Percentiles rank a stretch among this genome's conserved stretches.
phyloP scores from a whole-genome alignment of 371 early-diverging fungal genomes.

The Lichtheimia corymbifera region DNA sequence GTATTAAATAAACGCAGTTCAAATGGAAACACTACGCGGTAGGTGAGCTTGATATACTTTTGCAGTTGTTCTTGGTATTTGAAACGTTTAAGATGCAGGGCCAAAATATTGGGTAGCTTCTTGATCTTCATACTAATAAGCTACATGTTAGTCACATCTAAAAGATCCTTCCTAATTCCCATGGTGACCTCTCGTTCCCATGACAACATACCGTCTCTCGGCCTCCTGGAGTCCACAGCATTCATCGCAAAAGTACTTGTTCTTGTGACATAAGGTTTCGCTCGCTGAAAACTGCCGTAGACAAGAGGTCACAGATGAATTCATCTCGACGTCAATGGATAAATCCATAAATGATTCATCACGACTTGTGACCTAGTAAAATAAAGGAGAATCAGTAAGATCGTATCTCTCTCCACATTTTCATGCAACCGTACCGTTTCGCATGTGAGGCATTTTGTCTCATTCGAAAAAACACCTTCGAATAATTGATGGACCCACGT shows the following conservation, averaged over 20 bases:
- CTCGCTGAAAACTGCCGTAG: constrained; percentile 92
- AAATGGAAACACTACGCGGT: constrained; percentile 92
- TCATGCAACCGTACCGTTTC: constrained; percentile 68
- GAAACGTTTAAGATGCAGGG: constrained; percentile 95
- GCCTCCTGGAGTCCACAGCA: constrained; percentile 96
- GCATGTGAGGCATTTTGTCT: constrained; percentile 94
- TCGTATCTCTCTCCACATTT: neutral
- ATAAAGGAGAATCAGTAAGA: neutral
- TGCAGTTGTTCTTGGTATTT: constrained; percentile 93
- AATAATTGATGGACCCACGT: constrained; percentile 98
- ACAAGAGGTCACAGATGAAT: constrained; percentile 91
- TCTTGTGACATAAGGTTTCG: constrained; percentile 90
- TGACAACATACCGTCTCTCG: constrained; percentile 70
- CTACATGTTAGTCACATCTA: too few relatives aligned
- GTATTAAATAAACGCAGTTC: constrained; percentile 94
- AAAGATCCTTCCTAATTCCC: too few relatives aligned
- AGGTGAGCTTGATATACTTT: constrained; percentile 90
- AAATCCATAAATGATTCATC: constrained; percentile 96
- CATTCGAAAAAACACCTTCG: constrained; percentile 93
- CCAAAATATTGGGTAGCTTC: constrained; percentile 89
- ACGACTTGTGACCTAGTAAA: constrained; percentile 80
- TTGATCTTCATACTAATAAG: constrained; percentile 90
- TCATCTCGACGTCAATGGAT: constrained; percentile 93
- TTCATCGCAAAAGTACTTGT: constrained; percentile 96
- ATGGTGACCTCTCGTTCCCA: neutral